These are phyloP conservation scores for Podosphaera fusca DNA, from an alignment of 2,329 filamentous ascomycete genomes.

Conservation along the genomic window DNA sequence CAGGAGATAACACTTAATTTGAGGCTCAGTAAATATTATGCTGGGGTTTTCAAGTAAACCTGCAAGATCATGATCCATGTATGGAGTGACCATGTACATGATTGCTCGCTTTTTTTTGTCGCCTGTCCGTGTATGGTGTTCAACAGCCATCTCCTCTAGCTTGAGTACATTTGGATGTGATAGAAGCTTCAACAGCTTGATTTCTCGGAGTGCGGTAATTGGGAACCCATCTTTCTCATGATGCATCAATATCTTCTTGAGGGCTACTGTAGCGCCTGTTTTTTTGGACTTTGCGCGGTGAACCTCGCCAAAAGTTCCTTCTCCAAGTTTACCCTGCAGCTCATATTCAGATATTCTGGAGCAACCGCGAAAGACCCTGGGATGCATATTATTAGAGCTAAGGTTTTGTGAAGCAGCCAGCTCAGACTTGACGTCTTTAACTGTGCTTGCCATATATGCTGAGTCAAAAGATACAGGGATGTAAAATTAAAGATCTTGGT, in stretches of 20 bases:
- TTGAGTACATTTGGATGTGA: constrained; percentile 71
- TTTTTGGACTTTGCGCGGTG: constrained; percentile 65
- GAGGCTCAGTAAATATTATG: constrained; percentile 64
- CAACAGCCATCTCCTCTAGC: constrained; percentile 90
- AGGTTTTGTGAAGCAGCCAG: no score
- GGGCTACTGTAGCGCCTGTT: constrained; percentile 52
- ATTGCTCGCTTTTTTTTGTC: constrained; percentile 64
- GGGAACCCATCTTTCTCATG: constrained; percentile 99
- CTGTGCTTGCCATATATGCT: no score
- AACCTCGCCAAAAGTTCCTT: constrained; percentile 94
- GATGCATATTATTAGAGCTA: no score
- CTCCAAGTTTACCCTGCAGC: constrained; percentile 62
- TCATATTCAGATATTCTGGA: constrained; percentile 65
- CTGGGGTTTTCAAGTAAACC: constrained; percentile 86
- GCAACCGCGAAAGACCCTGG: constrained; percentile 46
- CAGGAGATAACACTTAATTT: constrained; percentile 95
- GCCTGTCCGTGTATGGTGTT: constrained; percentile 33
- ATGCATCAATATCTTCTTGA: constrained; percentile 99
- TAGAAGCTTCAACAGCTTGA: constrained; percentile 91
- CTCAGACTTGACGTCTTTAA: no score
- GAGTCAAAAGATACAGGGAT: no score
- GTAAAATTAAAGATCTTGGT: no score
- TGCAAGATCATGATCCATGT: constrained; percentile 98
- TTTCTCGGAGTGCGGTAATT: constrained; percentile 92
- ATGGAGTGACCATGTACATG: constrained; percentile 97